Evolutionary conservation across 192 early-diverging fungal species (phyloP).

Genomic region (Backusella morwellensis): DNA sequence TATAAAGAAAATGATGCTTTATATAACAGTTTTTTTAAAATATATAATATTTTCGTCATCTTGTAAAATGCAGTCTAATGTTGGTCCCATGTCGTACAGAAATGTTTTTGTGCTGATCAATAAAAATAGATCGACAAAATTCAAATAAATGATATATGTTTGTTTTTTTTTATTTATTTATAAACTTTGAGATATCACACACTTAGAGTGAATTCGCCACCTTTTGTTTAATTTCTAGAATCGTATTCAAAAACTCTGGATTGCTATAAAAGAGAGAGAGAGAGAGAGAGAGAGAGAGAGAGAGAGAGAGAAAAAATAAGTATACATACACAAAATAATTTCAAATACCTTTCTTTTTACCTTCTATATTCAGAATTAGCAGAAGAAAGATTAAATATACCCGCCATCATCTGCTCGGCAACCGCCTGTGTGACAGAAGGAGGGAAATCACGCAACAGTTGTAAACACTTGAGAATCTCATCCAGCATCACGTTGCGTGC

Average conservation of each 20-base stretch:
- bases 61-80: too few relatives aligned
- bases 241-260: constrained; percentile 30
- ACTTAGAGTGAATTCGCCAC: constrained; percentile 19
- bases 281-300: background rate
- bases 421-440: constrained; percentile 60
- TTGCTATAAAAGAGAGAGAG: constrained; percentile 8
- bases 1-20: background rate
- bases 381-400: constrained; percentile 55
- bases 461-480: constrained; percentile 50
- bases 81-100: too few relatives aligned
- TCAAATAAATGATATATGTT: background rate
- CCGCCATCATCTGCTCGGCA: constrained; percentile 77
- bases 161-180: background rate
- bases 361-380: constrained; percentile 33
- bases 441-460: constrained; percentile 54
- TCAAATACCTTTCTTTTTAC: background rate
- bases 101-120: background rate
- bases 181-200: background rate
- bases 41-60: too few relatives aligned
- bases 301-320: background rate
- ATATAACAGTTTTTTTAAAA: background rate
- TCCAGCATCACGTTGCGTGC: constrained; percentile 51
- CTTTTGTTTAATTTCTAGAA: constrained; percentile 35
- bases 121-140: background rate
- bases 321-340: background rate